Percentiles rank a stretch among this genome's conserved stretches.
These are phyloP conservation scores for Trichomonascaceae sp. DNA, from an alignment of 1,139 yeast genomes.

Conservation along the genomic window DNA sequence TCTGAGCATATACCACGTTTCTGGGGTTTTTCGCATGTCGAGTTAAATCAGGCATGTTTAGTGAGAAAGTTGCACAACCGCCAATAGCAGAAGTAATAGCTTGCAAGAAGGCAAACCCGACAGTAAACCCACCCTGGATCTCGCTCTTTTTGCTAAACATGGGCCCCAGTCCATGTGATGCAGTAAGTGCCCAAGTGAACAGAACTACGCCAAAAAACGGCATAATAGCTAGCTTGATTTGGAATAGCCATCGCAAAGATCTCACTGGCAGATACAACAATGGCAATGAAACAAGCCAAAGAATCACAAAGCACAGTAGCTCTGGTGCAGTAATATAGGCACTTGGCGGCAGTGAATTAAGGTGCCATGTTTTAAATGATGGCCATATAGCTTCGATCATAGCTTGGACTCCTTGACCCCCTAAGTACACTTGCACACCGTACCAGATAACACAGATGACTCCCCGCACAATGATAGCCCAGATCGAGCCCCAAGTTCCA, in stretches of 20 bases:
- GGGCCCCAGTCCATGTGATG: constrained; percentile 31
- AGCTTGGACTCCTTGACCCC: constrained; percentile 14
- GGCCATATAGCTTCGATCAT: constrained; percentile 35
- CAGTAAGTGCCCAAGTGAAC: constrained; percentile 33
- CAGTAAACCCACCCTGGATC: constrained; percentile 27
- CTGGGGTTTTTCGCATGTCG: constrained; percentile 29
- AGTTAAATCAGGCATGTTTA: constrained; percentile 33
- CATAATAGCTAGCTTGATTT: constrained; percentile 29
- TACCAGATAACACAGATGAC: constrained; percentile 11
- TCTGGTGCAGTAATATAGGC: constrained; percentile 35
- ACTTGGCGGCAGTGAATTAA: constrained; percentile 32
- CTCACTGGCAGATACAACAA: constrained; percentile 31
- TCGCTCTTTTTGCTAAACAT: constrained; percentile 27
- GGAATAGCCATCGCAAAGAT: constrained; percentile 31
- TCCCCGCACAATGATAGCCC: constrained; percentile 52
- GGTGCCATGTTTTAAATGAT: constrained; percentile 27
- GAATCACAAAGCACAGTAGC: constrained; percentile 32
- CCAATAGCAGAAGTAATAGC: constrained; percentile 31
- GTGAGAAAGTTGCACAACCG: constrained; percentile 33
- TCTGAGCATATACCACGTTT: constrained; percentile 32
- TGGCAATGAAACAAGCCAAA: constrained; percentile 31
- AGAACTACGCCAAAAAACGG: constrained; percentile 32
- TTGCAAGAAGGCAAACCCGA: constrained; percentile 29
- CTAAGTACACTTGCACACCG: constrained; percentile 13
- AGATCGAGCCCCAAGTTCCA: constrained; percentile 70